phyloP scores from a whole-genome alignment of 129 eudicot species.

The Flaveria linearis region DNA sequence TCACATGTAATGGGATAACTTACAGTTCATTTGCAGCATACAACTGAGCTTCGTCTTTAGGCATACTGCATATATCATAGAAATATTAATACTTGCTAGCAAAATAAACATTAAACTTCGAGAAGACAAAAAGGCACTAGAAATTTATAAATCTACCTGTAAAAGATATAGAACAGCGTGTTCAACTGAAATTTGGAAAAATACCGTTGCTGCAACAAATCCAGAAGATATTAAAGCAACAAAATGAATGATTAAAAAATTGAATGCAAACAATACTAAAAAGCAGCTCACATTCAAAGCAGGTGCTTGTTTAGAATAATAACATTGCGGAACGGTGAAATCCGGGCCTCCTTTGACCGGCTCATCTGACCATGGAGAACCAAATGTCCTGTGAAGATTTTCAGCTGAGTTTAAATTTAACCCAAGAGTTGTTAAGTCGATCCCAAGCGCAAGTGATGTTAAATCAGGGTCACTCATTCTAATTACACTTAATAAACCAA shows the following conservation, averaged over 20 bases:
- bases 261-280: background rate
- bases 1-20: conserved; percentile 19
- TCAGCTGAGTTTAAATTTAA: conserved; percentile 79
- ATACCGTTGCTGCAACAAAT: conserved; percentile 72
- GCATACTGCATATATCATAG: conserved; percentile 75
- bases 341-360: conserved; percentile 87
- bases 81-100: background rate
- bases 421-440: conserved; percentile 81
- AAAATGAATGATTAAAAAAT: background rate
- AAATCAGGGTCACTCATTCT: conserved; percentile 82
- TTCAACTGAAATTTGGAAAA: conserved; percentile 74
- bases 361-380: conserved; percentile 94
- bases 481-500: conserved; percentile 77
- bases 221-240: conserved; percentile 29
- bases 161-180: conserved; percentile 84
- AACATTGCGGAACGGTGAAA: conserved; percentile 74
- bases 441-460: conserved; percentile 84
- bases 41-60: conserved; percentile 86
- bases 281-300: conserved; percentile 54
- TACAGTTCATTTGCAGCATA: conserved; percentile 93
- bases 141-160: conserved; percentile 50
- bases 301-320: conserved; percentile 73
- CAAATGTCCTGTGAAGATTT: conserved; percentile 75
- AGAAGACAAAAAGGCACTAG: background rate
- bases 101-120: background rate